Conservation (phyloP, 2,329 filamentous ascomycete genomes). For the Colletotrichum sp. region DNA sequence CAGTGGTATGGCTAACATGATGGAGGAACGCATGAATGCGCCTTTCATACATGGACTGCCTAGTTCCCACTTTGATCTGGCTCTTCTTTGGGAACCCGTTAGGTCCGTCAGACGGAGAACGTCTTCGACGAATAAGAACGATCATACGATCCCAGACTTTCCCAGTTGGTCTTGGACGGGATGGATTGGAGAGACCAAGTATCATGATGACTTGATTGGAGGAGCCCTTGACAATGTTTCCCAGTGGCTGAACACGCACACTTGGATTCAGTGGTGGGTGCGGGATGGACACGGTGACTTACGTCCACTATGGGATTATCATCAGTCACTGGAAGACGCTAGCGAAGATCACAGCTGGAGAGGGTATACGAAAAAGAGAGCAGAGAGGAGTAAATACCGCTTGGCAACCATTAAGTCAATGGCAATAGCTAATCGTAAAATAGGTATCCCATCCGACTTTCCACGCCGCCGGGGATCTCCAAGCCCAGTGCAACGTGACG, state of each 20-base stretch:
- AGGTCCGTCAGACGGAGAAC: background rate
- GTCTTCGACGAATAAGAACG: background rate
- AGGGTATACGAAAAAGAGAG: background rate
- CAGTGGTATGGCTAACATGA: constrained; percentile 31
- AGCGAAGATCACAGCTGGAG: background rate
- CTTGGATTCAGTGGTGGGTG: constrained; percentile 41
- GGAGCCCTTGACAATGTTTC: constrained; percentile 30
- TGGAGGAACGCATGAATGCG: constrained; percentile 26
- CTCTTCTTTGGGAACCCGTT: constrained; percentile 35
- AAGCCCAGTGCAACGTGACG: background rate
- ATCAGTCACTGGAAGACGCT: background rate
- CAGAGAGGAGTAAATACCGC: background rate
- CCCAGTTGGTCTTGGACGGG: constrained; percentile 42
- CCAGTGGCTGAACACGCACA: constrained; percentile 37
- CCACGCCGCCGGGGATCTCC: background rate
- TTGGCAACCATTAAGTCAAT: fast-evolving
- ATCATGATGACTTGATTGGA: constrained; percentile 24
- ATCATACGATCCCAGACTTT: constrained; percentile 24
- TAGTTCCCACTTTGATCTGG: constrained; percentile 36
- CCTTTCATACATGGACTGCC: constrained; percentile 34
- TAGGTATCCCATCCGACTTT: background rate
- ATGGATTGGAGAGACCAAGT: constrained; percentile 30
- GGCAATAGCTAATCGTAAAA: background rate
- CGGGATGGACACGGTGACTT: constrained; percentile 34
- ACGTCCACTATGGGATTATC: constrained; percentile 30